Conservation (phyloP, 148 eudicot genomes). For the Heliamphora exappendiculata region DNA sequence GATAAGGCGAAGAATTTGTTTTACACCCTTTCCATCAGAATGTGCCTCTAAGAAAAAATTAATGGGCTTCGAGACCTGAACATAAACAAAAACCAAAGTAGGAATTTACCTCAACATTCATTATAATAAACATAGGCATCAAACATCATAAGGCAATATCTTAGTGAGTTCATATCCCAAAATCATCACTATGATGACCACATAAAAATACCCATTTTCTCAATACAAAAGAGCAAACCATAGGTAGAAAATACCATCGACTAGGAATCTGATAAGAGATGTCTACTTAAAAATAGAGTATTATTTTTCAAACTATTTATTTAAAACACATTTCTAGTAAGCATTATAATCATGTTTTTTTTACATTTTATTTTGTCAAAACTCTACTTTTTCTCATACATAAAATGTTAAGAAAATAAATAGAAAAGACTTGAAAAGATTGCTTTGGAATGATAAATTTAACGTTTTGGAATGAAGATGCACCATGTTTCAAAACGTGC, state of each 20-base stretch:
- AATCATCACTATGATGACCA: background rate
- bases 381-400: no score
- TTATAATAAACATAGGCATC: background rate
- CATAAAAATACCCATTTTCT: background rate
- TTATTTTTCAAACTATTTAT: no score
- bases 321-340: no score
- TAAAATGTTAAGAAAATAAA: no score
- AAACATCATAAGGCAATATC: background rate
- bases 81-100: constrained; percentile 13
- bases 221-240: background rate
- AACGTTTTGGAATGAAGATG: no score
- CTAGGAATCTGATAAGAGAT: background rate
- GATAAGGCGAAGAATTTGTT: constrained; percentile 85
- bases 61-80: constrained; percentile 92
- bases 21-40: constrained; percentile 78
- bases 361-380: no score
- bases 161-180: background rate
- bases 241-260: background rate
- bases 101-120: background rate
- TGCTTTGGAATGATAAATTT: no score
- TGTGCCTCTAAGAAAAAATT: constrained; percentile 61
- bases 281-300: background rate
- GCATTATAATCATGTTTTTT: no score
- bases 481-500: no score
- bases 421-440: no score